These are phyloP conservation scores for Aspergillus cejpii DNA, from an alignment of 2,329 filamentous ascomycete species.

Conservation along the genomic window DNA sequence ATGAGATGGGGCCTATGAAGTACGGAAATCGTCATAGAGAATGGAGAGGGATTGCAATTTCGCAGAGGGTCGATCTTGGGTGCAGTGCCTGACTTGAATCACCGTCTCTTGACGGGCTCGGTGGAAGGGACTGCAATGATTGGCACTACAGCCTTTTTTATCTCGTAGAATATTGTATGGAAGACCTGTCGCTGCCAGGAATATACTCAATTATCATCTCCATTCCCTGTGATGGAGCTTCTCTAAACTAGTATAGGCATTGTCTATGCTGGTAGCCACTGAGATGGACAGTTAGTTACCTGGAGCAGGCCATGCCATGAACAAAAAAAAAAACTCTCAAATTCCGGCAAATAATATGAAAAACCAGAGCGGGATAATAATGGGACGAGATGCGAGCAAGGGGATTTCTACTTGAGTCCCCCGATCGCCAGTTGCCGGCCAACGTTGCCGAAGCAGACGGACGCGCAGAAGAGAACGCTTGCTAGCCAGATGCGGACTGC, in stretches of 20 bases:
- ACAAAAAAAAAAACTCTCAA: background rate
- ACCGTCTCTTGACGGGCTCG: conserved; percentile 16
- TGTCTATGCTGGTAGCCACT: conserved; percentile 1
- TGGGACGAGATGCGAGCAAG: too few relatives aligned
- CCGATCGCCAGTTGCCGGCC: conserved; percentile 67
- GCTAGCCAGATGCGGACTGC: conserved; percentile 76
- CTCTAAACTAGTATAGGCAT: conserved; percentile 6
- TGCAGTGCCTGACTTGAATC: conserved; percentile 49
- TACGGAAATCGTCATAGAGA: conserved; percentile 53
- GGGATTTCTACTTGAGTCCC: conserved; percentile 18
- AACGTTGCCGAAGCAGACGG: conserved; percentile 93
- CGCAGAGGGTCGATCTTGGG: conserved; percentile 49
- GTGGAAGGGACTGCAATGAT: conserved; percentile 56
- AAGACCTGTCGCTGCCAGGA: too few relatives aligned
- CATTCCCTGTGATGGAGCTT: background rate
- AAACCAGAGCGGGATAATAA: background rate
- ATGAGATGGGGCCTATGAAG: conserved; percentile 43
- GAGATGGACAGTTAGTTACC: background rate
- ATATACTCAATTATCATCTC: too few relatives aligned
- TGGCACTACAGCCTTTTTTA: conserved; percentile 44
- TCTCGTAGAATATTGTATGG: conserved; percentile 3
- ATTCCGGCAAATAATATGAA: conserved; percentile 1
- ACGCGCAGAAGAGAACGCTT: conserved; percentile 90
- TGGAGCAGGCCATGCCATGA: background rate
- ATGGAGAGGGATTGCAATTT: conserved; percentile 45